Percentiles rank a stretch among this genome's conserved stretches.
These are phyloP conservation scores for Arachis stenosperma DNA, from an alignment of 306 rosid species.

Conservation along the genomic window DNA sequence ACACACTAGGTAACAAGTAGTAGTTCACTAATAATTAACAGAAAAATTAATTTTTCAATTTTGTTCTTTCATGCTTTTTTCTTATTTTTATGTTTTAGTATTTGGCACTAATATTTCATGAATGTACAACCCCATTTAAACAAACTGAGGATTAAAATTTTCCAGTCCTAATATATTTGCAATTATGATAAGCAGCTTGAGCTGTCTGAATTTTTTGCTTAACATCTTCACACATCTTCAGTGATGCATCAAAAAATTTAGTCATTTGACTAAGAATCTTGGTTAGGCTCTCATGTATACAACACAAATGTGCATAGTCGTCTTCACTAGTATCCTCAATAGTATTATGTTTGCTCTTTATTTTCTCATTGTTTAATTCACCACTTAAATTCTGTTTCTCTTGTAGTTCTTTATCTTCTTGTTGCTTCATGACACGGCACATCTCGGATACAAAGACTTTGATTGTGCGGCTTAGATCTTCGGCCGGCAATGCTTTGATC, in stretches of 20 bases:
- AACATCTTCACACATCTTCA: constrained; percentile 70
- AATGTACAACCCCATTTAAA: too few species aligned
- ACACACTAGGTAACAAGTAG: too few species aligned
- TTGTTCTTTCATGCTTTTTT: too few species aligned
- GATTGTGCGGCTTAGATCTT: constrained; percentile 60
- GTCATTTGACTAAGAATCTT: constrained; percentile 64
- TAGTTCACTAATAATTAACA: too few species aligned
- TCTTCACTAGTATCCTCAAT: constrained; percentile 27
- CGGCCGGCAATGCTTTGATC: constrained; percentile 59
- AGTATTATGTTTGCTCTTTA: constrained; percentile 39
- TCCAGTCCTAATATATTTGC: constrained; percentile 34
- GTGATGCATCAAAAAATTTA: constrained; percentile 70
- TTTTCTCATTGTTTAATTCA: constrained; percentile 41
- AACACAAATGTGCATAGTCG: constrained; percentile 51
- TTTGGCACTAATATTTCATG: too few species aligned
- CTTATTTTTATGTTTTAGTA: too few species aligned
- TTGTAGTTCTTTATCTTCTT: constrained; percentile 35
- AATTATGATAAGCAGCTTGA: constrained; percentile 50
- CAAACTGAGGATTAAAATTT: constrained; percentile 1
- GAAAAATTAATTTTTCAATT: too few species aligned
- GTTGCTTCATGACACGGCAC: constrained; percentile 45
- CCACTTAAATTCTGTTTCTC: constrained; percentile 45
- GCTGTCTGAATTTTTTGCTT: constrained; percentile 66
- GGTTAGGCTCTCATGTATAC: constrained; percentile 58
- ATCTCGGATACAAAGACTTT: constrained; percentile 56